phyloP scores from a whole-genome alignment of 192 early-diverging fungal species.

The Phycomyces blakesleeanus region DNA sequence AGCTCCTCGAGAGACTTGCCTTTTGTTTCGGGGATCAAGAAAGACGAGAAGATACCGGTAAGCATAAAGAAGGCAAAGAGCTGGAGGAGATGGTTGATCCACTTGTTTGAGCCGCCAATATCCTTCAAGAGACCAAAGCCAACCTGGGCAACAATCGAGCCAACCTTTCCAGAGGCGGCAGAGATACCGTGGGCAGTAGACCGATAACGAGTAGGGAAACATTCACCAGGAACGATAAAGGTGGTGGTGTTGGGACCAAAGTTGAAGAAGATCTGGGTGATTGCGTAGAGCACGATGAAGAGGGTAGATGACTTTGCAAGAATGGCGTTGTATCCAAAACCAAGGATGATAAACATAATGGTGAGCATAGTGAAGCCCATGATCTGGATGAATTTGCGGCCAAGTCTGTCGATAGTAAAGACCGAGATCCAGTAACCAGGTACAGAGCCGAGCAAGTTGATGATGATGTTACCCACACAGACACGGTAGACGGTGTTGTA shows the following conservation, averaged over 20 bases:
- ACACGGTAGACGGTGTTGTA: constrained; percentile 63
- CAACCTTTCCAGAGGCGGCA: constrained; percentile 75
- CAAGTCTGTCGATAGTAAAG: constrained; percentile 80
- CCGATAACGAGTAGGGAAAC: constrained; percentile 78
- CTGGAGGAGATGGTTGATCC: constrained; percentile 57
- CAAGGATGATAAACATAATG: constrained; percentile 69
- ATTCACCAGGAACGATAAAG: constrained; percentile 80
- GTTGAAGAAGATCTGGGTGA: constrained; percentile 83
- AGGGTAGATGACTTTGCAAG: constrained; percentile 48
- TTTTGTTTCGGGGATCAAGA: constrained; percentile 75
- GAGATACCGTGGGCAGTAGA: constrained; percentile 80
- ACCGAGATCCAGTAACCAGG: constrained; percentile 98
- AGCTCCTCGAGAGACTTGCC: constrained; percentile 76
- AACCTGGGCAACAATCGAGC: constrained; percentile 72
- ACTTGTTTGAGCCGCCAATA: constrained; percentile 59
- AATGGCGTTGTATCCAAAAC: constrained; percentile 69
- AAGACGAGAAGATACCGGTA: constrained; percentile 59
- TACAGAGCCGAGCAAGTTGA: constrained; percentile 79
- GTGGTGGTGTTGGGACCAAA: constrained; percentile 95
- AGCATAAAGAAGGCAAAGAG: constrained; percentile 79
- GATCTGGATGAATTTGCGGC: constrained; percentile 92
- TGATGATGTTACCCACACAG: constrained; percentile 87
- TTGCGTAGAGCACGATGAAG: constrained; percentile 64
- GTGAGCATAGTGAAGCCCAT: constrained; percentile 80
- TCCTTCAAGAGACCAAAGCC: constrained; percentile 71